Evolutionary conservation across 768 basidiomycete genomes (phyloP).

Genomic region (Termitomyces titanicus): DNA sequence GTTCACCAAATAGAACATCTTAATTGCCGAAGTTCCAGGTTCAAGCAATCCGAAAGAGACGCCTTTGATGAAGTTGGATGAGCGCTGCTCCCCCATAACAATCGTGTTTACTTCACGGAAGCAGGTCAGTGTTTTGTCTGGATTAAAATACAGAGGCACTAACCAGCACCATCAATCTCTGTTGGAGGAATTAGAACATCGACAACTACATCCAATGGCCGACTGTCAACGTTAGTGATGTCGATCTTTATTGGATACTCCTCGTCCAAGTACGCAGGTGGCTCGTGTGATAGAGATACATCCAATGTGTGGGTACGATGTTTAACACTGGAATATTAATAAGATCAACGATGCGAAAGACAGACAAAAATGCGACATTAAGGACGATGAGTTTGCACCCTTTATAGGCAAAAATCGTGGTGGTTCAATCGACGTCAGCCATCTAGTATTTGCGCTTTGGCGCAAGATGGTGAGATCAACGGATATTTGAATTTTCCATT

Average conservation of each 20-base stretch:
- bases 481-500: slow-evolving; percentile 67
- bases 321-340: slow-evolving; percentile 43
- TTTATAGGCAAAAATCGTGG: slow-evolving; percentile 49
- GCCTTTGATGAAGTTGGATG: slow-evolving; percentile 71
- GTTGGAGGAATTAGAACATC: slow-evolving; percentile 81
- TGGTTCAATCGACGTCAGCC: slow-evolving; percentile 58
- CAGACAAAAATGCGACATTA: slow-evolving; percentile 36
- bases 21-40: slow-evolving; percentile 54
- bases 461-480: slow-evolving; percentile 40
- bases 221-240: slow-evolving; percentile 68
- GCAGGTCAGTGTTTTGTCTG: neutral
- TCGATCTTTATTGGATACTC: slow-evolving; percentile 69
- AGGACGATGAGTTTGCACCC: slow-evolving; percentile 40
- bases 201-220: slow-evolving; percentile 62
- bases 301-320: slow-evolving; percentile 57
- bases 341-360: neutral
- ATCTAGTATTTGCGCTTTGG: slow-evolving; percentile 35
- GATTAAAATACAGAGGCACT: slow-evolving; percentile 17
- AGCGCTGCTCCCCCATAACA: slow-evolving; percentile 55
- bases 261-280: slow-evolving; percentile 80
- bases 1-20: slow-evolving; percentile 61
- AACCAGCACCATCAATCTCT: slow-evolving; percentile 71
- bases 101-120: slow-evolving; percentile 52
- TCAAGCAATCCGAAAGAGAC: slow-evolving; percentile 60
- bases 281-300: slow-evolving; percentile 52